Evolutionary conservation across 169 alveolate genomes (phyloP).

Genomic region (Neospora caninum): DNA sequence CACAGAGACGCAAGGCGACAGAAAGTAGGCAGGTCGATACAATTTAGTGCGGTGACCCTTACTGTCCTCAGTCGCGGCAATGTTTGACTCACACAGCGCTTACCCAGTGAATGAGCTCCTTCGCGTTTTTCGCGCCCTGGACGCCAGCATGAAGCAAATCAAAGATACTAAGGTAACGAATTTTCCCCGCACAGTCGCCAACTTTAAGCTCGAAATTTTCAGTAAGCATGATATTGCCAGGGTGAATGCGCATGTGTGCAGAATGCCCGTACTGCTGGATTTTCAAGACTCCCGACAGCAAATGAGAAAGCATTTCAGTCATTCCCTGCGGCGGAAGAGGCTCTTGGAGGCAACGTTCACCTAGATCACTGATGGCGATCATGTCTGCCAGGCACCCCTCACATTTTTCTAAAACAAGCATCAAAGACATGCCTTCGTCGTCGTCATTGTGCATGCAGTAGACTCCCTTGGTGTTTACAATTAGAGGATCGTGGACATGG

Average conservation of each 20-base stretch:
- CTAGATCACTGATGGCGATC: conserved; percentile 24
- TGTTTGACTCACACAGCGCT: not conserved
- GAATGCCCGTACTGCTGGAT: conserved; percentile 16
- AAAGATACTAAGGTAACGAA: conserved; percentile 39
- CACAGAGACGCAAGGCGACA: not conserved
- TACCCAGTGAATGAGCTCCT: conserved; percentile 49
- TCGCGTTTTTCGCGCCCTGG: conserved; percentile 58
- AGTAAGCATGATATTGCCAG: conserved; percentile 43
- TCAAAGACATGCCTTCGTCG: conserved; percentile 47
- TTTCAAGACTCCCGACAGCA: conserved; percentile 22
- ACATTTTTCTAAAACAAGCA: conserved; percentile 42
- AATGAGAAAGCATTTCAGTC: conserved; percentile 46
- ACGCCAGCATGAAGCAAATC: conserved; percentile 44
- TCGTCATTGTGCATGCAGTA: conserved; percentile 21
- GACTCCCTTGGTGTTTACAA: conserved; percentile 38
- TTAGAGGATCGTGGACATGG: conserved; percentile 25
- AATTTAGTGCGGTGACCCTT: not conserved
- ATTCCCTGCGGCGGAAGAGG: conserved; percentile 39
- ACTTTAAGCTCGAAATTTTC: conserved; percentile 15
- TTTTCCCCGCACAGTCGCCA: conserved; percentile 54
- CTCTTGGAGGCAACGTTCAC: conserved; percentile 37
- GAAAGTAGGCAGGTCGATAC: not conserved
- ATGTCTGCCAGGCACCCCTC: conserved; percentile 16
- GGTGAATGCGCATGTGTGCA: conserved; percentile 54
- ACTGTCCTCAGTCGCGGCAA: not conserved